Base-by-base conservation (phyloP, 2,329 filamentous ascomycete genomes). In the Trichoderma atroviride region DNA sequence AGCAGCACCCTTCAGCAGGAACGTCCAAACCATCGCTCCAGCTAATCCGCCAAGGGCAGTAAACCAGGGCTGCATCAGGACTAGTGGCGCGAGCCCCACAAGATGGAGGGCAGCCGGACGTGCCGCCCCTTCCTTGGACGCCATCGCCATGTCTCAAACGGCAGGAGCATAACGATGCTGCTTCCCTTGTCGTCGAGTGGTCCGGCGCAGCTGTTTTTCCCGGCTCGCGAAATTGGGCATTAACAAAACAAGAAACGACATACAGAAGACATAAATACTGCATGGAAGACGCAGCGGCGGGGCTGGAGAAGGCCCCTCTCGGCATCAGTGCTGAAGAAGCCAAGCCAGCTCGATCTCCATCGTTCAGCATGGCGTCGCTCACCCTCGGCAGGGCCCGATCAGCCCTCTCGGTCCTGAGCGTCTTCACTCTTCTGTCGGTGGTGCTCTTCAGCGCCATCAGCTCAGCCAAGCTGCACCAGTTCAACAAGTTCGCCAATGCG, bases 361-460 rank as follows among this genome's bases (percentile, higher is more conserved):
- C 19, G 40, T 35, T 50, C 58, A 56, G 31, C 63, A 72, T 72
- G 71, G 68, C 70, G 37, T 37, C 59, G 52, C 55, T 61, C 24
- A 50, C 57, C 10, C 24, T 62, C 22, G 31, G 61, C 61, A 64
- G 33, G 61, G 47, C 63, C 31, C 66, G 31, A 35, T 60, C 29
- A 35, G 70, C 53, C 59, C 50, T 58, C 14, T 66, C 60, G 58
- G 35, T 71, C 53, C 40, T 62, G 27, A 56, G 47, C 58, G 11
- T 74, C 35, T 64, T 74, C 53, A 31, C 58, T 33, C 16, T 62
- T 13, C 57, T 71, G 1, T 33, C 64, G 2, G 47, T 71, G 27
- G 52, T 72, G 29, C 60, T 72, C n/a, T 60, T 73, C 35, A 58
- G 65, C 40, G 47, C 58, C 53, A 40, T 70, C 37, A 50, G 62